A percentile compares a stretch with the other conserved stretches of the same genome.
These are phyloP conservation scores for Boletus sensibilis DNA, from an alignment of 768 basidiomycete species.

Conservation along the genomic window DNA sequence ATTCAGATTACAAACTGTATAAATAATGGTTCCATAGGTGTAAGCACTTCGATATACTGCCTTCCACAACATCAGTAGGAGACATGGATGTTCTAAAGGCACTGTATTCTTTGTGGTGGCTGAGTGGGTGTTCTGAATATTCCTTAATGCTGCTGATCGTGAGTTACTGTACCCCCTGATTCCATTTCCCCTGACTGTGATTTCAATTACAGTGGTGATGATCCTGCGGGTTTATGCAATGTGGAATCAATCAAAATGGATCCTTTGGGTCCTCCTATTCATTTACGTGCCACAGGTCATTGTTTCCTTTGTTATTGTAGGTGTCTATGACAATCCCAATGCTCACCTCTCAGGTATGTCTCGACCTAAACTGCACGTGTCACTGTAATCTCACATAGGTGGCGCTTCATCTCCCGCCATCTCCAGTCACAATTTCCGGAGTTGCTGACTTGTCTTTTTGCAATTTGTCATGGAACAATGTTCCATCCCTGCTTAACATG, in stretches of 20 bases:
- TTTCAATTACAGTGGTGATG: neutral
- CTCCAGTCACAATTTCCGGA: neutral
- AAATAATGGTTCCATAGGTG: neutral
- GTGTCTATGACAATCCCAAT: neutral
- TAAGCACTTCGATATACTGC: too few species aligned
- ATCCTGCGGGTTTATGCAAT: neutral
- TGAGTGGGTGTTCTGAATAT: neutral
- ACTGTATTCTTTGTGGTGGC: neutral
- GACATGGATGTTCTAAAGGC: neutral
- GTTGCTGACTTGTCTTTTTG: neutral
- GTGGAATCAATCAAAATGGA: neutral
- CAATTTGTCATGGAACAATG: fast-evolving
- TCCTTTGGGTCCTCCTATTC: neutral
- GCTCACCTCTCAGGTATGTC: neutral
- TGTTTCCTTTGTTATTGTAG: neutral
- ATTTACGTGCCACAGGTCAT: neutral
- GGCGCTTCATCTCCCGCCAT: too few species aligned
- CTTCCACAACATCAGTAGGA: neutral
- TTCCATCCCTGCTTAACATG: neutral
- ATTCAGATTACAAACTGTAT: neutral
- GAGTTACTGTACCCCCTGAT: neutral
- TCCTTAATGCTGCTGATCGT: constrained; percentile 1
- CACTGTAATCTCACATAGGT: neutral
- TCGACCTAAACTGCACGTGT: neutral
- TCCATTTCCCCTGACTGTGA: fast-evolving